Base-by-base conservation (phyloP, 176 grass and related monocot genomes). In the Raddia guianensis region DNA sequence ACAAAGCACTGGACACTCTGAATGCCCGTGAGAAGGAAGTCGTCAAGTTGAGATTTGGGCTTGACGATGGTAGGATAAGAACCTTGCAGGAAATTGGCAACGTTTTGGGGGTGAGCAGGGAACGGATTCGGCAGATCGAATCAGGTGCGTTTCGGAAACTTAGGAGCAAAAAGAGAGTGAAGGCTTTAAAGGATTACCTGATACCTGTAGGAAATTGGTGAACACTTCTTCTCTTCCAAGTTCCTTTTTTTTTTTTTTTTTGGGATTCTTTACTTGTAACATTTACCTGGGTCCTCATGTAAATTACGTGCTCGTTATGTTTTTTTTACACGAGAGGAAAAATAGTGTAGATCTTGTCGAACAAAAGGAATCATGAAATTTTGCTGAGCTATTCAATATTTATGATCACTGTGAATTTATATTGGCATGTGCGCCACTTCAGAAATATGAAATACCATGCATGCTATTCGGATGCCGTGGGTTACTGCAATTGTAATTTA, bases 1-100 rank as follows among this genome's bases (percentile, higher is more conserved):
- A 93, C 49, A 77, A 75, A 75, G 83, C 93, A 62, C 71, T 98
- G 43, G 90, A 95, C 47, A 89, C 88, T 18, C 63, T 98, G 19
- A 91, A 79, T 14, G 27, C 70, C 5, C 87, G 90, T 4, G 90
- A 95, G 73, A 89, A 81, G 69, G 90, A 85, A 55, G 90, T 98
- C 12, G 49, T 98, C 6, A 83, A 70, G 56, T 86, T 89, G 72
- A 88, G 95, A 49, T 98, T 87, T 73, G 95, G 95, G 42, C 82
- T 95, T 1, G 84, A 91, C 5, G 88, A 93, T 74, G 88, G 88
- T 52, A 82, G 90, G 82, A 87, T 86, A 77, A 89, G 86, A 76
- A 98, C 95, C 46, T 78, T 98, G 73, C 92, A 95, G 73, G 95
- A 98, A 87, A 95, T 98, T 7, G 92, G 95, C 37, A 91, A 91